Percentiles rank a stretch among this genome's conserved stretches.
phyloP scores from a whole-genome alignment of 2,329 filamentous ascomycete species.

The Eutypella sp. region DNA sequence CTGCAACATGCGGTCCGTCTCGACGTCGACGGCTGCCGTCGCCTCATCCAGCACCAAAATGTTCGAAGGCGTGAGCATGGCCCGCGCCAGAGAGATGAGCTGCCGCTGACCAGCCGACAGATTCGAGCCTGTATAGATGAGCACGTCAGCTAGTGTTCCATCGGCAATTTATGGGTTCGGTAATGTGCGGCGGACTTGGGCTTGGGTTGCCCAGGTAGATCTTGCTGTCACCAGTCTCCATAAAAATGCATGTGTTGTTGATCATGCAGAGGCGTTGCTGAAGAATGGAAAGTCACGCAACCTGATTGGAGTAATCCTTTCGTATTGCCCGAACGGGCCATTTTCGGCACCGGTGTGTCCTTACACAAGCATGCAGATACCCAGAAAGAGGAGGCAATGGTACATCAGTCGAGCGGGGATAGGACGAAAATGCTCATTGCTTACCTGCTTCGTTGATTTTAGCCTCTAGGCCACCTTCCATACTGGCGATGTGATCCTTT shows the following conservation, averaged over 20 bases:
- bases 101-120: constrained; percentile 93
- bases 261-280: constrained; percentile 28
- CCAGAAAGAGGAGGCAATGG: constrained; percentile 25
- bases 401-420: constrained; percentile 19
- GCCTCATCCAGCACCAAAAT: constrained; percentile 97
- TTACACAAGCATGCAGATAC: constrained; percentile 19
- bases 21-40: constrained; percentile 69
- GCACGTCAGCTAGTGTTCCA: constrained; percentile 11
- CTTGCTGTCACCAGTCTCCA: constrained; percentile 1
- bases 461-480: constrained; percentile 88
- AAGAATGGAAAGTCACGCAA: constrained; percentile 7
- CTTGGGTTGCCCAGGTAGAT: constrained; percentile 4
- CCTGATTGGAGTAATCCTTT: neutral
- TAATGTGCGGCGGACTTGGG: neutral
- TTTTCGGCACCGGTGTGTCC: constrained; percentile 11
- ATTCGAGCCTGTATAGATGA: constrained; percentile 67
- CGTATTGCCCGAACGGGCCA: constrained; percentile 13
- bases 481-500: constrained; percentile 79
- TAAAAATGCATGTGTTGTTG: constrained; percentile 25
- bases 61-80: constrained; percentile 90
- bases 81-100: constrained; percentile 86
- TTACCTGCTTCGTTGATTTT: constrained; percentile 89
- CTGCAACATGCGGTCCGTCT: constrained; percentile 65
- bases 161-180: constrained; percentile 5
- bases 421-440: constrained; percentile 34